Base-by-base conservation (phyloP, 352 stramenopile species). In the Pythium periplocum region DNA sequence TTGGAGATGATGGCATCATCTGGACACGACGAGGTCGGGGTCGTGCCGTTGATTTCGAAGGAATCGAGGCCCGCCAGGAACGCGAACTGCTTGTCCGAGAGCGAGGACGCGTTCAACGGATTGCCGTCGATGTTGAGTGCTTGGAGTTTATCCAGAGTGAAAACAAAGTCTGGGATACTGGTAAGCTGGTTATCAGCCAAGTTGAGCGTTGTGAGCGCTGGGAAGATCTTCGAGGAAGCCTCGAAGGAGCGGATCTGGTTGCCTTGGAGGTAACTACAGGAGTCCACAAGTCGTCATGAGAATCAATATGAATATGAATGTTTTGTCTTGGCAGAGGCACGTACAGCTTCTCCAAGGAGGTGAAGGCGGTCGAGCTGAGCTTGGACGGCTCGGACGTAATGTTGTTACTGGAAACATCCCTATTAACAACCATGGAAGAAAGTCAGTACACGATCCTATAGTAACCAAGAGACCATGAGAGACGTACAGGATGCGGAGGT, bases 401-500 rank as follows among this genome's bases (percentile, higher is more conserved):
- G 37, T 39, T 37, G 49, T 66, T 66, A 6, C 39, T 38, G 4
- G 59, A 66, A 3, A 66, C 7, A 45, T 66, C 59, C 10, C 59
- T 66, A 8, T 49, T 17, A 41, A 2, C 12, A 51, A n/a, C 8
- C 12, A 35, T 10, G 6, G 7, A 38, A 51, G n/a, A 39, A 7
- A 51, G 12, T 17, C 17, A 7, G 32, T 10, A 36, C 38, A 55
- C 35, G 17, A 26, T 26, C 17, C 17, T 26, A 26, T 26, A 26
- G 17, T 26, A 26, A 26, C 17, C 17, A 26, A 26, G 17, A 26
- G 17, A 26, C 17, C 17, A 26, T 26, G 17, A 26, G 17, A 26
- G 34, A 78, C 77, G 61, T 85, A 90, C 79, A 90, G 54, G 12
- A 69, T 49, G 40, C 61, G 71, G 45, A 90, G 61, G 9, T 63